Evolutionary conservation across 2,329 filamentous ascomycete genomes (phyloP).

Genomic region (Pleurostoma richardsiae): DNA sequence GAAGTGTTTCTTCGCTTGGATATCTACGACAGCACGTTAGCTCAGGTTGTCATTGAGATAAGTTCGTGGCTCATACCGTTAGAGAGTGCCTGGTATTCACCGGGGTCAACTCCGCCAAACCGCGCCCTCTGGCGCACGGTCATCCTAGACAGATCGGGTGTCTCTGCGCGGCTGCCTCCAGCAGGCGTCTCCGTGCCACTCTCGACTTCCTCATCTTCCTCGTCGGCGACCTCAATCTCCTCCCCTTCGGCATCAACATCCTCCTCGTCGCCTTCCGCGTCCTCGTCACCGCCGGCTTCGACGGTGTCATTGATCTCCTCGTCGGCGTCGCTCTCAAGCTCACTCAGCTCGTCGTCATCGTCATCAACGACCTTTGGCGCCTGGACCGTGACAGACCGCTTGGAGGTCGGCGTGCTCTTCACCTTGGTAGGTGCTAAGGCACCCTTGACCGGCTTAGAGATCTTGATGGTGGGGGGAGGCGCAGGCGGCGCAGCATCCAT

Average conservation of each 20-base stretch:
- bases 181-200: slow-evolving; percentile 31
- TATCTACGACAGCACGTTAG: slow-evolving; percentile 35
- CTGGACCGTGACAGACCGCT: slow-evolving; percentile 13
- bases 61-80: slow-evolving; percentile 39
- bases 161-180: slow-evolving; percentile 40
- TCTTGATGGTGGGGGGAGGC: slow-evolving; percentile 40
- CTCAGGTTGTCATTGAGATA: slow-evolving; percentile 2
- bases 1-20: slow-evolving; percentile 58
- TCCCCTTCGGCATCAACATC: slow-evolving; percentile 27
- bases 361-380: slow-evolving; percentile 42
- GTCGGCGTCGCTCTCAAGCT: slow-evolving; percentile 29
- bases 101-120: slow-evolving; percentile 48
- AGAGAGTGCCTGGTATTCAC: slow-evolving; percentile 54
- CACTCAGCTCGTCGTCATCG: slow-evolving; percentile 47
- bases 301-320: slow-evolving; percentile 32
- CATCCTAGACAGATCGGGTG: slow-evolving; percentile 54
- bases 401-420: slow-evolving; percentile 18
- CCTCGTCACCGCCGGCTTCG: slow-evolving; percentile 30
- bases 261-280: slow-evolving; percentile 31
- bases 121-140: slow-evolving; percentile 56
- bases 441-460: slow-evolving; percentile 36
- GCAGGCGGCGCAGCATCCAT: slow-evolving; percentile 30
- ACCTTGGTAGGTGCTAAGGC: slow-evolving; percentile 17
- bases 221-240: slow-evolving; percentile 23
- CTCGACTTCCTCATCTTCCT: slow-evolving; percentile 30